Evolutionary conservation across 208 protist species (phyloP), one percentile per base, ranked within the genome.

Genomic region (Leishmania mexicana): DNA sequence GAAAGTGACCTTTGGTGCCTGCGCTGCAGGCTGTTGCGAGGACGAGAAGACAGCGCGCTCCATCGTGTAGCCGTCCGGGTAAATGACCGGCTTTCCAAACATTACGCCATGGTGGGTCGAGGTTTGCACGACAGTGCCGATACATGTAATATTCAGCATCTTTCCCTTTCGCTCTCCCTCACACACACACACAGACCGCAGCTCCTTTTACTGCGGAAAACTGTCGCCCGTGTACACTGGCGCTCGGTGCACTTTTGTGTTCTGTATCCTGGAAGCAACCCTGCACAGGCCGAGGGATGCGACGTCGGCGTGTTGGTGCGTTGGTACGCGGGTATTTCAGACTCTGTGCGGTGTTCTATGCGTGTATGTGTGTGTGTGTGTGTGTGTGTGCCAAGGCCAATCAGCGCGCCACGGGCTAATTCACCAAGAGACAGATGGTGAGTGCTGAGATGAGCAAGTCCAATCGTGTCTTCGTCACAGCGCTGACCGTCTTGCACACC

Each of bases 61-160:
- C 38, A 97, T 71, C 21, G 75, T 83, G 82, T 92, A 97, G 73
- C 87, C 87, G 19, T 89, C 75, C 0, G 94, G 88, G n/a, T 88
- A 87, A 19, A 89, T 75, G 53, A 88, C 65, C 1, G 85, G 67
- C 76, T 88, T 88, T 28, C 86, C 88, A 1, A 47, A 24, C 64
- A 80, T 38, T 38, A 35, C 8, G 13, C 19, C 75, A 40, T 58
- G 68, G 31, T 91, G 91, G 28, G 83, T 79, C 13, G 78, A 51
- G 76, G 87, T 83, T n/a, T 40, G 58, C 53, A 93, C 85, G 49
- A 93, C 70, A 5, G 57, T 45, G 19, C 94, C 94, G 3, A 95
- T 78, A 2, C 85, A 86, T 5, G 87, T 83, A 49, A 96, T 83
- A 28, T 83, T 84, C 4, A 94, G 62, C 90, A 93, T 92, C 11